Conservation (phyloP, 1,284 basidiomycete species). For the Ceratorhiza oryzae-sativae region DNA sequence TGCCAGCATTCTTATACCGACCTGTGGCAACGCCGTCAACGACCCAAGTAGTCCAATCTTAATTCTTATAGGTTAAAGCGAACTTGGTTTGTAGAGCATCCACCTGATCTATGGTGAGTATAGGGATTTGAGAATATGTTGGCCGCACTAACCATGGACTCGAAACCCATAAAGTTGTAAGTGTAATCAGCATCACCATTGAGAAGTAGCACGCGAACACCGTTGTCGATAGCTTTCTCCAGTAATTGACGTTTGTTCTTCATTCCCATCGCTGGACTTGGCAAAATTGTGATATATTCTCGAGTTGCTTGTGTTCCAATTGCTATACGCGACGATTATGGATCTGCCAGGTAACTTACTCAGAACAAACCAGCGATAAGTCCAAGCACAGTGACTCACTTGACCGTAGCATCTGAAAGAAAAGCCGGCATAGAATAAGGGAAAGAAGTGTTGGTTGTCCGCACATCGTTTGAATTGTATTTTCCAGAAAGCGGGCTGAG, state of each 20-base stretch:
- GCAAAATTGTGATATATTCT: conserved; percentile 57
- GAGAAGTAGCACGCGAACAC: conserved; percentile 44
- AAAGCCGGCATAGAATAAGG: conserved; percentile 57
- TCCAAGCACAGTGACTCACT: background rate
- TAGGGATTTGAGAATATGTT: conserved; percentile 26
- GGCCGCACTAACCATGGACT: conserved; percentile 59
- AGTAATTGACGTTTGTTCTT: conserved; percentile 61
- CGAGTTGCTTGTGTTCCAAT: conserved; percentile 51
- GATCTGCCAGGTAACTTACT: conserved; percentile 43
- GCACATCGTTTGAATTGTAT: conserved; percentile 63
- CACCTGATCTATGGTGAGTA: conserved; percentile 50
- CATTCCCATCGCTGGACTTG: conserved; percentile 69
- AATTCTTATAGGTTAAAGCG: conserved; percentile 51
- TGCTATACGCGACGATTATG: conserved; percentile 59
- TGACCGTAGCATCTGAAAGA: conserved; percentile 10
- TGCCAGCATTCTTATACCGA: conserved; percentile 66
- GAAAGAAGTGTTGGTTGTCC: conserved; percentile 58
- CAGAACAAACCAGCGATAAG: background rate
- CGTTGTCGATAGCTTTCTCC: conserved; percentile 66
- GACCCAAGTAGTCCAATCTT: conserved; percentile 58
- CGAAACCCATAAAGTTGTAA: conserved; percentile 56
- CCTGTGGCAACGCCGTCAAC: conserved; percentile 61
- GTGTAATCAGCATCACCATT: conserved; percentile 36
- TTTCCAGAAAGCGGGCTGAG: conserved; percentile 59
- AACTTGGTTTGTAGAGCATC: conserved; percentile 56